Base-by-base conservation (phyloP, 208 protist genomes). In the Trypanosoma cruzi region DNA sequence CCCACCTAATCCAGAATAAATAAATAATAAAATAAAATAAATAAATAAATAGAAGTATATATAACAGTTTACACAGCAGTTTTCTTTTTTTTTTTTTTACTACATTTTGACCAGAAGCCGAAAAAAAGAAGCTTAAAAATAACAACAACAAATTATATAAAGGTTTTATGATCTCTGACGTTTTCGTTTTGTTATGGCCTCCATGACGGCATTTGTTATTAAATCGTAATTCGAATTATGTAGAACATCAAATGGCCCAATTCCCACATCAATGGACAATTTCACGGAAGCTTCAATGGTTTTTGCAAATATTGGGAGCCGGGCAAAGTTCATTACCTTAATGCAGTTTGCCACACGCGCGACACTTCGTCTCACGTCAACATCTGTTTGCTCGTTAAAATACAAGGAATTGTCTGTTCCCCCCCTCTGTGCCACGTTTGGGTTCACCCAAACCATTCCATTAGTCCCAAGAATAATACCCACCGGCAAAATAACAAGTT, bases 381-480 rank as follows among this genome's bases (percentile, higher is more conserved):
- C 59, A 7, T 59, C 69, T 24, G 5, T 50, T 16, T 46, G 37
- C 24, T 65, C 11, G 18, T 56, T 32, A 6, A 58, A 22, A 40
- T 58, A 59, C 34, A 40, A 66, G 20, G n/a, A 42, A 28, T 10
- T 14, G 46, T 48, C 40, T 28, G 29, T 56, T 28, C 29, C 57
- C 11, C 44, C 42, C 48, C 48, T 64, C 42, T 40, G 3, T 24
- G 6, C 24, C 42, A 44, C 44, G 24, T 55, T 99, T 80, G 99
- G 99, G 71, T 98, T 79, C 91, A 97, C 75, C 89, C 90, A 97
- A 46, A 97, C 85, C 36, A 86, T 87, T n/a, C 93, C 93, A 70
- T 97, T 97, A 57, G 93, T 90, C 8, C 93, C 93, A 11, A 95
- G 71, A 46, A 92, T 81, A 8, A 96, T 18, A 20, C 72, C 66